These are phyloP conservation scores for Heterobasidion occidentale DNA, from an alignment of 1,284 basidiomycete species.

Conservation along the genomic window DNA sequence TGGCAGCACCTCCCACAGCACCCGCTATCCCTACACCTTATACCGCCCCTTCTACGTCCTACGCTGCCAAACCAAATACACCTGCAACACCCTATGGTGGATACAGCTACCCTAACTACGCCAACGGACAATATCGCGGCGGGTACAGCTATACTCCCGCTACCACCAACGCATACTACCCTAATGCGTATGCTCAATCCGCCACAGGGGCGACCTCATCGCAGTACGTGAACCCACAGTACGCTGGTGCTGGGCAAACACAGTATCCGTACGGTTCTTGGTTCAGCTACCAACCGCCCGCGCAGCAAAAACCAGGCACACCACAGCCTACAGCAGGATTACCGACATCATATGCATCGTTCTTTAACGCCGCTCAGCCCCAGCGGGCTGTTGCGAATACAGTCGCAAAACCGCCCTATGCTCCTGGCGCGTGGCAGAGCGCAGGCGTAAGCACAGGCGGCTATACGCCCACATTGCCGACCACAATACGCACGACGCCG, in stretches of 20 bases:
- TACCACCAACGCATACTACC: conserved; percentile 18
- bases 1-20: conserved; percentile 12
- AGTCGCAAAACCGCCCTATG: conserved; percentile 24
- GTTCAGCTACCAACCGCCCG: conserved; percentile 22
- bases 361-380: conserved; percentile 25
- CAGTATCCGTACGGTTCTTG: conserved; percentile 27
- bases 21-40: conserved; percentile 13
- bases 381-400: conserved; percentile 44
- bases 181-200: conserved; percentile 12
- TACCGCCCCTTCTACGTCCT: conserved; percentile 1
- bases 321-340: conserved; percentile 29
- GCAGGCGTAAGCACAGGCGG: not conserved
- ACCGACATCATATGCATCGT: conserved; percentile 27
- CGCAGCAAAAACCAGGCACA: conserved; percentile 8
- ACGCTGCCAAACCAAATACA: not conserved
- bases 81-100: conserved; percentile 15
- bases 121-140: conserved; percentile 19
- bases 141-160: conserved; percentile 20
- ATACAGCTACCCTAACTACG: conserved; percentile 19
- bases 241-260: conserved; percentile 15
- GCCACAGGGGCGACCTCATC: conserved; percentile 8
- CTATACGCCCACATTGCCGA: conserved; percentile 29
- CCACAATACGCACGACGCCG: conserved; percentile 25
- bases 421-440: conserved; percentile 15
- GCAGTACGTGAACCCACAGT: conserved; percentile 12